Evolutionary conservation across 2,329 filamentous ascomycete species (phyloP), one percentile per base, ranked within the genome.

Genomic region (Aspergillus thermomutatus): DNA sequence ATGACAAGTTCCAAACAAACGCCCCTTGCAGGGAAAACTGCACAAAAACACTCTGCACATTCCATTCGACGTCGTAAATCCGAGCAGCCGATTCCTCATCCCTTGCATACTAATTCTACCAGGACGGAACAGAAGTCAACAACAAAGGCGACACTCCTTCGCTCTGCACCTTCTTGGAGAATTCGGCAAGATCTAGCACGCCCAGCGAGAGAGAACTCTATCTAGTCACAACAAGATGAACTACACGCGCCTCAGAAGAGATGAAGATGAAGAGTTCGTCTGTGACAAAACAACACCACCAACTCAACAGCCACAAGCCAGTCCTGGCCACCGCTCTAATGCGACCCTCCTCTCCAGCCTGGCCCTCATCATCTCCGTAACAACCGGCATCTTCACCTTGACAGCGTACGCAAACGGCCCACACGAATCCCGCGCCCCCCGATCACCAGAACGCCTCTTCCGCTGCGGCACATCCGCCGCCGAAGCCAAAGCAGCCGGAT

Each of bases 401-500:
- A 19, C 21, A 9, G 19, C n/a, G 3, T 45, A 45, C 9, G 21
- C 10, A 19, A 23, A 11, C 8, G 9, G n/a, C 1, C 4, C 8
- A 45, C n/a, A 7, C 41, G 3, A 21, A 21, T 9, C 41, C 2
- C n/a, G 1, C 1, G 4, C n/a, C 41, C 8, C 41, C 8, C 21
- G 10, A 21, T 21, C 41, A 9, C 21, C 19, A 23, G n/a, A 19
- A 5, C 9, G 19, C 19, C 41, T 45, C 41, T 45, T 45, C 21
- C 41, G 62, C 34, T 55, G 52, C 14, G 54, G 63, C 27, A 50
- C 34, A 14, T 28, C 53, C 21, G 34, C 65, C 0, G 48, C 51
- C 4, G 59, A 66, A 56, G 67, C 68, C 9, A 45, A 31, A 4
- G 51, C 56, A 26, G 50, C 46, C 4, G 61, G 62, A 19, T 70